Evolutionary conservation across 176 grass and related monocot species (phyloP).

Genomic region (sorghum (Sorghum bicolor)): Sorghum_bicolor_NCBIv3 NC_012878.2:59168501-59169000

Average conservation of each 20-base stretch:
- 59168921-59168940: neutral
- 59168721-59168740: constrained; percentile 99
- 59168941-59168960: too few species aligned
- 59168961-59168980: neutral
- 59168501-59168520: constrained; percentile 94
- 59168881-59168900: neutral
- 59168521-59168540: constrained; percentile 99
- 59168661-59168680: neutral
- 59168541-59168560: constrained; percentile 84
- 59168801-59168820: constrained; percentile 97
- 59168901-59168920: neutral
- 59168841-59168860: neutral
- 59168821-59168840: neutral
- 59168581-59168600: constrained; percentile 65
- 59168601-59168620: constrained; percentile 34
- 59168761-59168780: constrained; percentile 93
- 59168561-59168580: constrained; percentile 73
- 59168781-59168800: constrained; percentile 99
- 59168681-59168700: neutral
- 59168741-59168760: constrained; percentile 96
- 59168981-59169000: neutral
- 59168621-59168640: neutral
- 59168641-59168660: neutral
- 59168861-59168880: neutral
- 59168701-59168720: constrained; percentile 58